A percentile compares a stretch with the other conserved stretches of the same genome.
Evolutionary conservation across 2,329 filamentous ascomycete genomes (phyloP).

Genomic region (Dryadomyces quercus-mongolicae): DNA sequence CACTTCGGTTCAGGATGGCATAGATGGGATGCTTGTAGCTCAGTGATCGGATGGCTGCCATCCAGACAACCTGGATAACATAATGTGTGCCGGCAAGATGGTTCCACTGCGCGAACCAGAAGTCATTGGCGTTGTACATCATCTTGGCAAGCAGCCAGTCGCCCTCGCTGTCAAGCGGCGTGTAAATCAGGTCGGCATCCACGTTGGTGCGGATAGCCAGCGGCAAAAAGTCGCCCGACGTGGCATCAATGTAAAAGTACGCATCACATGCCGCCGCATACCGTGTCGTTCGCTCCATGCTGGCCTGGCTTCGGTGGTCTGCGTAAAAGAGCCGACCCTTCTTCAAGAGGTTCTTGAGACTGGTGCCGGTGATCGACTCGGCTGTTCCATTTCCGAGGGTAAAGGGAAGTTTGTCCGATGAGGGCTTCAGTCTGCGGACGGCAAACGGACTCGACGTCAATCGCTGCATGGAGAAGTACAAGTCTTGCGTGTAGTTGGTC

Average conservation of each 20-base stretch:
- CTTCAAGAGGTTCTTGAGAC: conserved; percentile 19
- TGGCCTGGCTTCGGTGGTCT: conserved; percentile 26
- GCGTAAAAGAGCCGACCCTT: conserved; percentile 29
- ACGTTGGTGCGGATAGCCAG: conserved; percentile 35
- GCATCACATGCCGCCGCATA: conserved; percentile 30
- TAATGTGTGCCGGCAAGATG: conserved; percentile 31
- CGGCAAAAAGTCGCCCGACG: conserved; percentile 30
- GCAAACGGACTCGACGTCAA: conserved; percentile 28
- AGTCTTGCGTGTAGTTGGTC: conserved; percentile 32
- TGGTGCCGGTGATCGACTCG: conserved; percentile 19
- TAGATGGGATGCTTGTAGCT: conserved; percentile 31
- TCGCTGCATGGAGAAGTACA: conserved; percentile 35
- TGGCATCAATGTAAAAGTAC: conserved; percentile 31
- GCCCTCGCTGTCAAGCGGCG: conserved; percentile 27
- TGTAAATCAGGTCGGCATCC: conserved; percentile 29
- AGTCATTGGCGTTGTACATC: conserved; percentile 34
- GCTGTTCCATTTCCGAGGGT: conserved; percentile 18
- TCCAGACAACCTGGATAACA: conserved; percentile 28
- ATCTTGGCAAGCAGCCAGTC: conserved; percentile 41
- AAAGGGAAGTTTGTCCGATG: conserved; percentile 23
- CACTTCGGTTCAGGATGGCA: conserved; percentile 24
- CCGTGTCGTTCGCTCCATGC: conserved; percentile 15
- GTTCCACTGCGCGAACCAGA: conserved; percentile 30
- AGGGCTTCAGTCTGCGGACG: conserved; percentile 20
- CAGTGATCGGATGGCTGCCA: conserved; percentile 32